Evolutionary conservation across 345 rosid species (phyloP).

Genomic region (Cardiospermum halicacabum): DNA sequence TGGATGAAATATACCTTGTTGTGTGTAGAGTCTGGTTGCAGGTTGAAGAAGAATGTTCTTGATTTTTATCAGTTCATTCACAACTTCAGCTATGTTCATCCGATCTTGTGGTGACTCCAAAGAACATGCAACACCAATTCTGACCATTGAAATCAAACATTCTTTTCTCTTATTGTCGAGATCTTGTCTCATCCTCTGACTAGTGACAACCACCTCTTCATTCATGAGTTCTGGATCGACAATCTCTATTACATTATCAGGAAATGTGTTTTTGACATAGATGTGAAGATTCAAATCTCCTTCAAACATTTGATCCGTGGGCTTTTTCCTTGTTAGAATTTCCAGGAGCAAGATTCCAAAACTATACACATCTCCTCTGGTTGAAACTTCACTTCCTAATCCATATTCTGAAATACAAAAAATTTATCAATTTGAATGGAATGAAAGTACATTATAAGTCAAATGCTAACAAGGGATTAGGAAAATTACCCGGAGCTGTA

Average conservation of each 20-base stretch:
- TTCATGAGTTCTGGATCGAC: too few species aligned
- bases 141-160: too few species aligned
- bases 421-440: neutral
- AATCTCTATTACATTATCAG: too few species aligned
- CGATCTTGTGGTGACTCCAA: neutral
- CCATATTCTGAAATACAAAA: slow-evolving; percentile 15
- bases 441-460: neutral
- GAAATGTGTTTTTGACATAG: too few species aligned
- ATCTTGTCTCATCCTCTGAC: too few species aligned
- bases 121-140: neutral
- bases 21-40: neutral
- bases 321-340: neutral
- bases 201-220: too few species aligned
- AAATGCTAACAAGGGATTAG: too few species aligned
- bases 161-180: too few species aligned
- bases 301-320: too few species aligned
- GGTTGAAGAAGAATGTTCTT: neutral
- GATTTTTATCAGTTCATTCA: neutral
- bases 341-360: neutral
- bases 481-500: slow-evolving; percentile 11
- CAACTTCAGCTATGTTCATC: neutral
- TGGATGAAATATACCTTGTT: too few species aligned
- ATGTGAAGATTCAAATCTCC: too few species aligned
- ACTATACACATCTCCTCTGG: neutral
- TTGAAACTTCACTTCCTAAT: neutral